Conservation (phyloP, 1,284 basidiomycete species). For the Sporisorium sorghi region DNA sequence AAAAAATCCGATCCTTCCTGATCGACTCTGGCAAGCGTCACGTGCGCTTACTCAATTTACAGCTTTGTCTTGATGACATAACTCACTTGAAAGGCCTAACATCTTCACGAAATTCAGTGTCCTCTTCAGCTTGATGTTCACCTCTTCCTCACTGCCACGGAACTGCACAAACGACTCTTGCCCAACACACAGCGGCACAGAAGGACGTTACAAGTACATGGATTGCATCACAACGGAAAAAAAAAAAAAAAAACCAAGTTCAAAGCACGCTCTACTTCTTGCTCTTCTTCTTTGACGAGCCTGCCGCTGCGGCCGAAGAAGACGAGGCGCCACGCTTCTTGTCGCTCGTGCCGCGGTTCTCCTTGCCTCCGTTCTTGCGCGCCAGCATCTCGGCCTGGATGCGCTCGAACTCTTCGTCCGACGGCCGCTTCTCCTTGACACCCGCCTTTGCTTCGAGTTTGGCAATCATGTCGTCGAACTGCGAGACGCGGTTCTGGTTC, state of each 20-base stretch:
- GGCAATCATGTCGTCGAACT: constrained; percentile 62
- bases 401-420: constrained; percentile 53
- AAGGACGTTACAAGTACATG: constrained; percentile 3
- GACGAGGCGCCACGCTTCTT: constrained; percentile 39
- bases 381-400: constrained; percentile 54
- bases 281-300: constrained; percentile 38
- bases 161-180: not conserved
- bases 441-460: constrained; percentile 58
- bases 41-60: constrained; percentile 13
- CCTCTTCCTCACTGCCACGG: not conserved
- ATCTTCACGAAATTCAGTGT: not conserved
- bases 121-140: not conserved
- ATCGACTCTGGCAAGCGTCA: constrained; percentile 22
- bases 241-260: no score
- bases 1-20: constrained; percentile 43
- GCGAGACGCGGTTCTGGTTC: constrained; percentile 41
- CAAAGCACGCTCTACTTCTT: constrained; percentile 16
- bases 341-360: constrained; percentile 18
- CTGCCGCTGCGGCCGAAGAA: constrained; percentile 15
- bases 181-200: not conserved
- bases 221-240: no score
- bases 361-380: constrained; percentile 35
- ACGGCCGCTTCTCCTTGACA: constrained; percentile 44
- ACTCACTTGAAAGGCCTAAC: constrained; percentile 1
- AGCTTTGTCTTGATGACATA: constrained; percentile 20